phyloP scores from a whole-genome alignment of 352 stramenopile genomes.

The Discostella stelligera region DNA sequence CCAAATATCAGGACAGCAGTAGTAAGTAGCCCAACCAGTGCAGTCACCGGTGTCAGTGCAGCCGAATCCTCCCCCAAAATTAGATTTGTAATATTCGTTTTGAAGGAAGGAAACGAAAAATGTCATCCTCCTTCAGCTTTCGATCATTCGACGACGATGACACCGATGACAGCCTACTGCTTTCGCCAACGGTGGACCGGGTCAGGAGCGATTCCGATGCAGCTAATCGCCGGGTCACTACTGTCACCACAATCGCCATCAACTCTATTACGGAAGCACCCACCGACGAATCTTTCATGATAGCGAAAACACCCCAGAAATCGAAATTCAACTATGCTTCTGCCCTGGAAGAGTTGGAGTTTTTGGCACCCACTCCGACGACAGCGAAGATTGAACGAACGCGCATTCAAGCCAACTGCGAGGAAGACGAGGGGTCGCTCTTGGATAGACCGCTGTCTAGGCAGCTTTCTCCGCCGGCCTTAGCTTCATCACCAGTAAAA shows the following conservation, averaged over 20 bases:
- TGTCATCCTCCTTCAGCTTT: no score
- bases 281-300: constrained; percentile 6
- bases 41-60: no score
- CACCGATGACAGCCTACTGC: constrained; percentile 6
- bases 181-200: constrained; percentile 6
- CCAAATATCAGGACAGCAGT: no score
- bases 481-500: neutral
- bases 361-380: constrained; percentile 29
- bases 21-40: no score
- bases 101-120: no score
- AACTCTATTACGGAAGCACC: neutral
- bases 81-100: no score
- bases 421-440: neutral
- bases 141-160: neutral
- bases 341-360: constrained; percentile 40
- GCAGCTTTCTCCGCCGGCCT: neutral
- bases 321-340: constrained; percentile 38
- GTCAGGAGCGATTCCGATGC: neutral
- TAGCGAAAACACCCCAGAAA: constrained; percentile 17
- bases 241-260: neutral
- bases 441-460: neutral
- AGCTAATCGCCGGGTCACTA: neutral
- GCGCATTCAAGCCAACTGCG: neutral
- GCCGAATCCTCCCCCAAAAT: no score
- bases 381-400: neutral